Base-by-base conservation (phyloP, 2,329 filamentous ascomycete genomes). In the Myrmaecium sp. region DNA sequence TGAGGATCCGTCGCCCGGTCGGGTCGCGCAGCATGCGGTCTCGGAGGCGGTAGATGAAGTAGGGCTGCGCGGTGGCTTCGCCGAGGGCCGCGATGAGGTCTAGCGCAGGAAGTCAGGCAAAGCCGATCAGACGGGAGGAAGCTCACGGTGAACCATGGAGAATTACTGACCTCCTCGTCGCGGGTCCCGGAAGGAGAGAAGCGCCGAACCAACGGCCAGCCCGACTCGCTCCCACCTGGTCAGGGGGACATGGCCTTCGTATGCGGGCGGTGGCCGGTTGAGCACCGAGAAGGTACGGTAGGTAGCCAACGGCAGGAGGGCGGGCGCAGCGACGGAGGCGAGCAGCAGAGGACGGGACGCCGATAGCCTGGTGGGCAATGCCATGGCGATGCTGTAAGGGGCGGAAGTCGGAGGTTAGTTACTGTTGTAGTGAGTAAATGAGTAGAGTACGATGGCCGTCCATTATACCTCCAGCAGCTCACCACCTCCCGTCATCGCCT, bases 71-170 rank as follows among this genome's bases (percentile, higher is more conserved):
- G 3, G 89, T 95, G 15, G 84, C 74, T 62, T 98, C 89, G 46
- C 84, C 86, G n/a, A 92, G 69, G 17, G 82, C 70, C 17, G 89
- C 89, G 41, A 98, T 91, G 38, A 98, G 72, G 58, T 98, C 89
- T 81, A 23, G n/a, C n/a, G n/a, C n/a, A n/a, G n/a, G n/a, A n/a
- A n/a, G 16, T 6, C 20, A 32, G 6, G 23, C 29, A 29, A 9
- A 10, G 14, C 14, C 7, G 17, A 4, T 2, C 17, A 22, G 3
- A 33, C 21, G 22, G 12, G 14, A 15, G 4, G 7, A 19, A 8
- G 12, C 8, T 8, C n/a, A n/a, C n/a, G n/a, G n/a, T n/a, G n/a
- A n/a, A n/a, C n/a, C n/a, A n/a, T n/a, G 6, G 11, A 5, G 8
- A 2, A 23, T 6, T 3, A 20, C 42, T 26, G 59, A 76, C 79